Evolutionary conservation across 495 filamentous ascomycete genomes (phyloP).

Genomic region (Penicillium subrubescens): DNA sequence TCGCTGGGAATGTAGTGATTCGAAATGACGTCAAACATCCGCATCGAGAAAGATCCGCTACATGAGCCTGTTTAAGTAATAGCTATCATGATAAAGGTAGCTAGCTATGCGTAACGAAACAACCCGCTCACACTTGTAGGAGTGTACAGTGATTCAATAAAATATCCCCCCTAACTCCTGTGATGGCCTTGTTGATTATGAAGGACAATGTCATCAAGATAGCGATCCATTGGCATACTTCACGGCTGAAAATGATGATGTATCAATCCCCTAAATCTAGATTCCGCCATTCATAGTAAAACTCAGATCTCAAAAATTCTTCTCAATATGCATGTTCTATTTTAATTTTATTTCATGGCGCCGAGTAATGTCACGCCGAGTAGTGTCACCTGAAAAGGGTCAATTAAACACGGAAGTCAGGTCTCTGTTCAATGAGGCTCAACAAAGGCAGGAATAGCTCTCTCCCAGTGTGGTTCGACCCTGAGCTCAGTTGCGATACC

Average conservation of each 20-base stretch:
- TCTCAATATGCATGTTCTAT: neutral
- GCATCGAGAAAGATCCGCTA: neutral
- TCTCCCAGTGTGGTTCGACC: constrained; percentile 21
- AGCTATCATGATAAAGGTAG: no score
- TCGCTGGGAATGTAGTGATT: neutral
- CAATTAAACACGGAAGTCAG: constrained; percentile 21
- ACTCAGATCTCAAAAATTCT: no score
- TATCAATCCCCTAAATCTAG: no score
- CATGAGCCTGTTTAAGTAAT: neutral
- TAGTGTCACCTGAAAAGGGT: no score
- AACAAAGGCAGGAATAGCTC: constrained; percentile 58
- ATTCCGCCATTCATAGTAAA: no score
- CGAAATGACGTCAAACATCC: neutral
- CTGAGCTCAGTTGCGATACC: constrained; percentile 11
- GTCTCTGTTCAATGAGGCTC: constrained; percentile 54
- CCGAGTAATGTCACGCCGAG: no score
- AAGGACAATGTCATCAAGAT: no score
- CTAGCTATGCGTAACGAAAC: neutral
- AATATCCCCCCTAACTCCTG: neutral
- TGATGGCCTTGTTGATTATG: neutral
- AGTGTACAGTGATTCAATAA: neutral
- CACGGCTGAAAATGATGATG: no score
- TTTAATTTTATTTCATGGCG: neutral
- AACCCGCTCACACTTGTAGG: neutral
- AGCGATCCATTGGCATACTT: no score